A percentile compares a stretch with the other conserved stretches of the same genome.
phyloP scores from a whole-genome alignment of 2,329 filamentous ascomycete species.

The Neodidymelliopsis sp. region DNA sequence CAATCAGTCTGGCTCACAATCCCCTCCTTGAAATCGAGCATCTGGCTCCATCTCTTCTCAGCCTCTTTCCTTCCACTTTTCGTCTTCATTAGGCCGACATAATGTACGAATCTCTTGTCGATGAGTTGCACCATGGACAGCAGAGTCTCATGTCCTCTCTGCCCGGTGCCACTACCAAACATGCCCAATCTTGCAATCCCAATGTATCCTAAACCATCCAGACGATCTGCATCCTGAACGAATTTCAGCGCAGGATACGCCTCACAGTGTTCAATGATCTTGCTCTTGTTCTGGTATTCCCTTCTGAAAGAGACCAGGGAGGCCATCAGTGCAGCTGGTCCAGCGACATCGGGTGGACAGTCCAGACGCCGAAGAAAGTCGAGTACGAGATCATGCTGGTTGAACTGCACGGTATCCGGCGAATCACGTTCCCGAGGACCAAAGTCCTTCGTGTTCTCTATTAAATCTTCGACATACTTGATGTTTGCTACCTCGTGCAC shows the following conservation, averaged over 20 bases:
- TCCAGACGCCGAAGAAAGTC: constrained; percentile 65
- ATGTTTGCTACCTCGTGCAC: constrained; percentile 80
- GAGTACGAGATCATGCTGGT: constrained; percentile 58
- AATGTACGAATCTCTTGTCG: constrained; percentile 17
- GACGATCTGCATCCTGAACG: constrained; percentile 87
- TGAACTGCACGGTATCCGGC: constrained; percentile 30
- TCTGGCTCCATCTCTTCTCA: constrained; percentile 22
- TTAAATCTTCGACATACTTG: constrained; percentile 66
- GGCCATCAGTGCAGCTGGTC: constrained; percentile 72
- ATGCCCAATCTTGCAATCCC: constrained; percentile 80
- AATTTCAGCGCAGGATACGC: constrained; percentile 73
- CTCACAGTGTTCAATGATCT: constrained; percentile 62
- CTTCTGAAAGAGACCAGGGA: constrained; percentile 78
- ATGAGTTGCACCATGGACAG: constrained; percentile 17
- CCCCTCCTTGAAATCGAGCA: constrained; percentile 18
- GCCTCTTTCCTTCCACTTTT: constrained; percentile 23
- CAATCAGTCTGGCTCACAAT: constrained; percentile 20
- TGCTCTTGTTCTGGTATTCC: constrained; percentile 69
- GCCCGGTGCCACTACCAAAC: constrained; percentile 70
- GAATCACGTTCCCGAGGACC: background rate
- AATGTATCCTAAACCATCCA: constrained; percentile 85
- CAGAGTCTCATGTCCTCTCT: constrained; percentile 51
- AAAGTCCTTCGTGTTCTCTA: constrained; percentile 36
- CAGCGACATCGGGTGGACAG: constrained; percentile 65
- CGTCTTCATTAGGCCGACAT: constrained; percentile 31